Evolutionary conservation across 352 stramenopile genomes (phyloP).

Genomic region (Pythium chondricola): DNA sequence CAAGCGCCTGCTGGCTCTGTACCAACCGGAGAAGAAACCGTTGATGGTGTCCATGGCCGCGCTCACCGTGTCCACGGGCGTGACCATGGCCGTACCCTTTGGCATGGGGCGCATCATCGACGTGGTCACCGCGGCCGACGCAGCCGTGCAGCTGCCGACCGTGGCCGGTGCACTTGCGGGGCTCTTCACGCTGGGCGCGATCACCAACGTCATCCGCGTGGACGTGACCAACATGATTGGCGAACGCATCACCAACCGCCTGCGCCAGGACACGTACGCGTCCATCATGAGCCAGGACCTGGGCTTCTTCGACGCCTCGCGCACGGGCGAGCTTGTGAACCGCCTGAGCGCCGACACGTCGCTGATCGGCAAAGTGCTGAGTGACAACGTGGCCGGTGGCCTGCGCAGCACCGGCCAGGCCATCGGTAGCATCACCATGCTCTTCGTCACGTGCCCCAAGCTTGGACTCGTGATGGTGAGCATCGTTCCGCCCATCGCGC

Average conservation of each 20-base stretch:
- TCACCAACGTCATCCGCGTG: constrained; percentile 66
- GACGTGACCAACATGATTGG: constrained; percentile 85
- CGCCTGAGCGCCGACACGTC: constrained; percentile 87
- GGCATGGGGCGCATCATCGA: constrained; percentile 84
- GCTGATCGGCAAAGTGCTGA: constrained; percentile 90
- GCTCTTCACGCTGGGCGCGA: constrained; percentile 63
- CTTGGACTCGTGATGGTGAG: constrained; percentile 88
- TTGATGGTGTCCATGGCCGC: constrained; percentile 54
- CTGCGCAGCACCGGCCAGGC: constrained; percentile 79
- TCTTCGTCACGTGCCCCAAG: constrained; percentile 88
- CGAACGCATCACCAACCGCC: constrained; percentile 73
- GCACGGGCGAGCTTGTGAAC: constrained; percentile 90
- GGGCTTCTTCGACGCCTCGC: constrained; percentile 87
- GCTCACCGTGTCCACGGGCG: constrained; percentile 57
- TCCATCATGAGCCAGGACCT: constrained; percentile 85
- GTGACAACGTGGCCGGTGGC: constrained; percentile 78
- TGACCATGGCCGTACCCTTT: constrained; percentile 74
- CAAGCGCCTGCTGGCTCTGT: constrained; percentile 31
- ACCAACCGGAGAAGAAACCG: constrained; percentile 65
- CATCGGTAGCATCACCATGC: constrained; percentile 81
- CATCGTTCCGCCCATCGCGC: constrained; percentile 88
- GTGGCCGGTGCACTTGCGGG: constrained; percentile 53
- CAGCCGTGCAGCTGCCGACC: constrained; percentile 31
- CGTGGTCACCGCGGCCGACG: constrained; percentile 42
- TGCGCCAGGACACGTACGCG: constrained; percentile 73